Base-by-base conservation (phyloP, 2,329 filamentous ascomycete species). In the Amesomyces nigricolor region DNA sequence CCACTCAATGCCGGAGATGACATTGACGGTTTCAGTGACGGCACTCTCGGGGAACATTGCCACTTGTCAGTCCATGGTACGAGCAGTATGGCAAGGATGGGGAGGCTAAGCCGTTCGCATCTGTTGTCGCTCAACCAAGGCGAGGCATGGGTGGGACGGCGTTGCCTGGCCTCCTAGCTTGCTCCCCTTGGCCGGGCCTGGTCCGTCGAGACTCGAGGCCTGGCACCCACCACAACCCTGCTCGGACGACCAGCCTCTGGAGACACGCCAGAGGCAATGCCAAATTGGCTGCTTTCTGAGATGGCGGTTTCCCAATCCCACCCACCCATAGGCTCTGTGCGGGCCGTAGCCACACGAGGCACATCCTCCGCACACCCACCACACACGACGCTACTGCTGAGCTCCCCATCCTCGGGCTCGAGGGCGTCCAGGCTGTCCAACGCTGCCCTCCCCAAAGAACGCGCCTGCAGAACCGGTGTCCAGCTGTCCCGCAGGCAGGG, bases 31-130 rank as follows among this genome's bases (percentile, higher is more conserved):
- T 59, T 57, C 61, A 63, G 59, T 64, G 61, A 62, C 58, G 63
- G 63, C 61, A 64, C 60, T 61, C 60, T 62, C 61, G 60, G 64
- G 58, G 56, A 49, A 59, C 58, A 60, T 66, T 67, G 67, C 67
- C 67, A 69, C 67, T 67, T 69, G 66, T 64, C 67, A 68, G 57
- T 62, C 65, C 56, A 63, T 65, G 63, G 62, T 63, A 64, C 64
- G 64, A 61, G 63, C 59, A 46, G 57, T 54, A 50, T 59, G 59
- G 57, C 59, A 58, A 56, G 53, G 61, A 58, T 52, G 57, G 59
- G 61, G 58, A 62, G 61, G 62, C 58, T 62, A 58, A 62, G 62
- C 57, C 59, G 54, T 59, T 59, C 58, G 52, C 58, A 58, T 62
- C 60, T 58, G 60, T 52, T 62, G 58, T 53, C 60, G 60, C 51